Percentiles rank a stretch among this genome's conserved stretches.
Evolutionary conservation across 2,329 filamentous ascomycete genomes (phyloP).

Genomic region (Cylindrodendrum hubeiense): DNA sequence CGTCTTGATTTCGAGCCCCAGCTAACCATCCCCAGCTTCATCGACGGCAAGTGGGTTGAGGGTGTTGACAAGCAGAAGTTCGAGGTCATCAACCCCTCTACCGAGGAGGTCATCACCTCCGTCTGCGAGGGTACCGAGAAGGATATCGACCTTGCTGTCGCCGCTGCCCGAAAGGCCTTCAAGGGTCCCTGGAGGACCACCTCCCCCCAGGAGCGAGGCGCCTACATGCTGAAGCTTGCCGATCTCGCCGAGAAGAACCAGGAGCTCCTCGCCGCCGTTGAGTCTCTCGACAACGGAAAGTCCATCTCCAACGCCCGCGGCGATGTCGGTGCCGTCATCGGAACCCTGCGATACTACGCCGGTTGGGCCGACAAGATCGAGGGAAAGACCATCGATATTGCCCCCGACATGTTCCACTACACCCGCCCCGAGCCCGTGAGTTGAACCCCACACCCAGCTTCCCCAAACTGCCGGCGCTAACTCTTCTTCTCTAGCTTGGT

Average conservation of each 20-base stretch:
- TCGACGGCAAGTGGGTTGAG: constrained; percentile 90
- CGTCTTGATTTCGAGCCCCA: not conserved
- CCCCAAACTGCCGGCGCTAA: constrained; percentile 24
- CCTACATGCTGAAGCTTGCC: constrained; percentile 80
- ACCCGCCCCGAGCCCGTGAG: constrained; percentile 78
- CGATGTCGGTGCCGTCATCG: constrained; percentile 77
- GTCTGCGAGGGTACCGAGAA: constrained; percentile 91
- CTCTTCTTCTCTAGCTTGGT: constrained; percentile 61
- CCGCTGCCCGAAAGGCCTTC: constrained; percentile 88
- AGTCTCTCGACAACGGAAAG: constrained; percentile 92
- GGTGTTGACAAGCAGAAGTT: constrained; percentile 89
- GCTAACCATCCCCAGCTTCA: constrained; percentile 69
- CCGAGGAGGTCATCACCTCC: constrained; percentile 85
- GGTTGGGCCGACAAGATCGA: constrained; percentile 94
- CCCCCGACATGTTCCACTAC: constrained; percentile 85
- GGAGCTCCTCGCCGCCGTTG: constrained; percentile 82
- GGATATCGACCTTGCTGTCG: constrained; percentile 84
- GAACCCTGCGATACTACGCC: constrained; percentile 79
- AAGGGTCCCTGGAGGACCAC: constrained; percentile 77
- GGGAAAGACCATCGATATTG: constrained; percentile 87
- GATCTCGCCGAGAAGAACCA: constrained; percentile 83
- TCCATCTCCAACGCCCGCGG: constrained; percentile 80
- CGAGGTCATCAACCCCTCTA: constrained; percentile 90
- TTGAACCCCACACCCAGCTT: constrained; percentile 34
- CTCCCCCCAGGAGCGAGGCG: constrained; percentile 78